Percentiles rank a stretch among this genome's conserved stretches.
These are phyloP conservation scores for Phialophora expanda DNA, from an alignment of 2,329 filamentous ascomycete genomes.

Conservation along the genomic window DNA sequence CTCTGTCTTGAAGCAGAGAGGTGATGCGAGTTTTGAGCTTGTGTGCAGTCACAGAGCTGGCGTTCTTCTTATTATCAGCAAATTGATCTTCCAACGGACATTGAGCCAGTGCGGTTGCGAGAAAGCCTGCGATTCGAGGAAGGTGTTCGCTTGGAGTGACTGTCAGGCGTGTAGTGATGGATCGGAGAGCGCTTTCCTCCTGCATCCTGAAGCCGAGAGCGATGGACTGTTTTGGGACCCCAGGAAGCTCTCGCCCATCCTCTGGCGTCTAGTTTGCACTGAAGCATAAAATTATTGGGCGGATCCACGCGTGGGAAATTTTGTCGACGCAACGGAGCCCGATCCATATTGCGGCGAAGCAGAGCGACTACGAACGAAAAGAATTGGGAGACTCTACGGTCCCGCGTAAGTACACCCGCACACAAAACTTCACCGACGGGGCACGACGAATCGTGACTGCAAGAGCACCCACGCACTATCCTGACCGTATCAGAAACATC, in stretches of 20 bases:
- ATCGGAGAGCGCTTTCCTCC: slow-evolving; percentile 44
- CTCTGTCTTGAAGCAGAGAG: slow-evolving; percentile 78
- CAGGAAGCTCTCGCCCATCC: not conserved
- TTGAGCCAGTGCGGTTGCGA: slow-evolving; percentile 62
- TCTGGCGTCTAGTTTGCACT: not conserved
- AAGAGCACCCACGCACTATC: not conserved
- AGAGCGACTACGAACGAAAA: not conserved
- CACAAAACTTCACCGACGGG: not conserved
- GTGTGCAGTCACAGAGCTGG: slow-evolving; percentile 73
- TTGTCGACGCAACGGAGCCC: not conserved
- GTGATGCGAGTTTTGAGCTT: slow-evolving; percentile 80
- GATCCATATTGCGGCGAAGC: not conserved
- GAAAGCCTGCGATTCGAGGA: slow-evolving; percentile 71
- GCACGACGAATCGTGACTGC: not conserved
- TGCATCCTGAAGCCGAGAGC: slow-evolving; percentile 22
- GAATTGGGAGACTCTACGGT: not conserved
- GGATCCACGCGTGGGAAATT: not conserved
- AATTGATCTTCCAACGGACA: slow-evolving; percentile 61
- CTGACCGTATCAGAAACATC: not conserved
- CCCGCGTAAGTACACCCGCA: not conserved
- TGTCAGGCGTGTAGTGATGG: slow-evolving; percentile 61
- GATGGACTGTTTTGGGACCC: not conserved
- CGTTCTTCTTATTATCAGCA: slow-evolving; percentile 65
- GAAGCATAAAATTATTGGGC: slow-evolving; percentile 1
- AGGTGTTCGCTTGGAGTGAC: slow-evolving; percentile 75